phyloP scores from a whole-genome alignment of 1,139 yeast genomes.

The Zhuliangozyma blackwelliae region DNA sequence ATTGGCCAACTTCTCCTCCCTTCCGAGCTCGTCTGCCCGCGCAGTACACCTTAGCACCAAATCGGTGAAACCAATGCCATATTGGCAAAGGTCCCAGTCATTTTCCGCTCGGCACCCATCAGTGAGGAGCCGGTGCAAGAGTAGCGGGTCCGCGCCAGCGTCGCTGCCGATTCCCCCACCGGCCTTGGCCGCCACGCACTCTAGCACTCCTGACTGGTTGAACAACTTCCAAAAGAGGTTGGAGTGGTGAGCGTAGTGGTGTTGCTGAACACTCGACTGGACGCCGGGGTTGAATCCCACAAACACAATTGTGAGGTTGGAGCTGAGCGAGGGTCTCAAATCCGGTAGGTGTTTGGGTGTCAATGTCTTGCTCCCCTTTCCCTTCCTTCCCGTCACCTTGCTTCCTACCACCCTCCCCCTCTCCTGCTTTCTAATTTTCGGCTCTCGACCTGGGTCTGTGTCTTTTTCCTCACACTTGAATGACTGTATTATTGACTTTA shows the following conservation, averaged over 20 bases:
- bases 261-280: conserved; percentile 59
- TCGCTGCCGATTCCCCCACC: conserved; percentile 5
- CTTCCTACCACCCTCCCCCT: conserved; percentile 1
- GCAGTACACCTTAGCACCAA: conserved; percentile 63
- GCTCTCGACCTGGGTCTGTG: neutral
- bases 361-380: conserved; percentile 1
- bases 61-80: conserved; percentile 67
- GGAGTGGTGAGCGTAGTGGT: conserved; percentile 70
- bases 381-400: neutral
- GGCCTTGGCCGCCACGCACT: conserved; percentile 13
- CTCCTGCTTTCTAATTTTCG: neutral
- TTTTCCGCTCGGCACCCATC: conserved; percentile 43
- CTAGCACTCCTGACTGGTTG: conserved; percentile 47
- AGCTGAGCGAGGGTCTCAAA: conserved; percentile 33
- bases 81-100: conserved; percentile 44
- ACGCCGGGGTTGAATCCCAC: conserved; percentile 77
- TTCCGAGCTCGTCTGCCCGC: conserved; percentile 52
- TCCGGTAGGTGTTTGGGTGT: conserved; percentile 15
- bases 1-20: conserved; percentile 50
- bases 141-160: neutral
- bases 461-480: conserved; percentile 11
- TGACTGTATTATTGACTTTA: conserved; percentile 15
- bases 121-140: conserved; percentile 2
- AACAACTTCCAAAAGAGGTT: conserved; percentile 69
- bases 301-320: conserved; percentile 43